A percentile compares a stretch with the other conserved stretches of the same genome.
phyloP scores from a whole-genome alignment of 768 basidiomycete genomes.

The Suillus lakei region DNA sequence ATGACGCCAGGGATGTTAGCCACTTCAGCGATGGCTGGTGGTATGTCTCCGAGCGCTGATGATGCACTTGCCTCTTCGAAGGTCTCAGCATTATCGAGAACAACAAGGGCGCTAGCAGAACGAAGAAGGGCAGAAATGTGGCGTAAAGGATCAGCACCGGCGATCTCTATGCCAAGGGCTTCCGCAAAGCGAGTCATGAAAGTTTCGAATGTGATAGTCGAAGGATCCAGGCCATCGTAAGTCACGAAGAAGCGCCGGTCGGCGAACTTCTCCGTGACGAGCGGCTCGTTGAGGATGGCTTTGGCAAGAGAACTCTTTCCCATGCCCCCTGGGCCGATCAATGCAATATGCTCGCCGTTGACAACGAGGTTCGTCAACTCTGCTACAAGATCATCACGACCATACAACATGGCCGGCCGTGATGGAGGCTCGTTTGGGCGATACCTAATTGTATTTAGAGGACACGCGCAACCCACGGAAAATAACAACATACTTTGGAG shows the following conservation, averaged over 20 bases:
- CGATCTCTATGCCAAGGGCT: not conserved
- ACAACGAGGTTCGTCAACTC: not conserved
- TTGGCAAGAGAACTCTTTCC: slow-evolving; percentile 4
- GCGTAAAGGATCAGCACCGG: not conserved
- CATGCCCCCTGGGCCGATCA: not conserved
- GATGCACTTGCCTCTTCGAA: not conserved
- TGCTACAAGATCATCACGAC: not conserved
- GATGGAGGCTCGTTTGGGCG: not conserved
- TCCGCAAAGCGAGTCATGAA: not conserved
- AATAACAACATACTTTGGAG: not conserved
- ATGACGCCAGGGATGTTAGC: not conserved
- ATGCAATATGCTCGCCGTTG: not conserved
- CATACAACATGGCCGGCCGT: not conserved
- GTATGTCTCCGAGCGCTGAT: not conserved
- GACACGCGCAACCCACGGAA: not conserved
- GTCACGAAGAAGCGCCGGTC: slow-evolving; percentile 1
- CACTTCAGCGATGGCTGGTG: not conserved
- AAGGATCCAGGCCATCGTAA: slow-evolving; percentile 1
- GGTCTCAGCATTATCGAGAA: slow-evolving; percentile 6
- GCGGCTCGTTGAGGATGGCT: slow-evolving; percentile 2
- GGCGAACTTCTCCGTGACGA: not conserved
- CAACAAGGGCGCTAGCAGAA: not conserved
- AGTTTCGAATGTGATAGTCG: not conserved
- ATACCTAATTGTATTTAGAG: not conserved
- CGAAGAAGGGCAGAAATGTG: not conserved